These are phyloP conservation scores for Naganishia antarctica DNA, from an alignment of 768 basidiomycete species.

Conservation along the genomic window DNA sequence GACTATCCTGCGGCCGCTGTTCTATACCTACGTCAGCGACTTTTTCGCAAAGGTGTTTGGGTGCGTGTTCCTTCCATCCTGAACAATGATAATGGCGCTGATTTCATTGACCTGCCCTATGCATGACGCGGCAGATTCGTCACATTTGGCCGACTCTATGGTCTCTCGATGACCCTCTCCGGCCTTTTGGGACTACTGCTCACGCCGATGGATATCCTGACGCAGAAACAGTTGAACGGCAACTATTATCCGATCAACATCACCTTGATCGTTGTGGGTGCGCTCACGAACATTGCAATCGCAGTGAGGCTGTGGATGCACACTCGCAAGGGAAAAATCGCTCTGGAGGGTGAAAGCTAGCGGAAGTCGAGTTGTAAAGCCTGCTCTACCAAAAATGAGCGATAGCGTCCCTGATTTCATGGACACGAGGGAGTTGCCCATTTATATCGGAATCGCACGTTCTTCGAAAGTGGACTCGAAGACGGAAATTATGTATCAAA, in stretches of 20 bases:
- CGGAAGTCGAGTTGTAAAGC: too few species aligned
- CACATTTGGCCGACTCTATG: slow-evolving; percentile 51
- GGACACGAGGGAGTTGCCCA: too few species aligned
- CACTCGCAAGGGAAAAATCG: slow-evolving; percentile 24
- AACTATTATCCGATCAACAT: slow-evolving; percentile 46
- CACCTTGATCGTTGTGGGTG: slow-evolving; percentile 36
- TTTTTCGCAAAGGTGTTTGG: slow-evolving; percentile 38
- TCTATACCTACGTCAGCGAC: slow-evolving; percentile 48
- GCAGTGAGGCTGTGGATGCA: slow-evolving; percentile 26
- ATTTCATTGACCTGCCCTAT: slow-evolving; percentile 18
- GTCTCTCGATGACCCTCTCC: slow-evolving; percentile 48
- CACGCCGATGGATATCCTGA: slow-evolving; percentile 48
- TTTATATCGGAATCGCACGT: too few species aligned
- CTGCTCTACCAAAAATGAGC: too few species aligned
- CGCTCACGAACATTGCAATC: slow-evolving; percentile 29
- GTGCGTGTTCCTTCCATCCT: background rate
- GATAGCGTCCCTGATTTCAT: too few species aligned
- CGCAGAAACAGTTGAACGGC: slow-evolving; percentile 45
- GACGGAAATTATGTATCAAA: too few species aligned
- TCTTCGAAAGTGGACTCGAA: too few species aligned
- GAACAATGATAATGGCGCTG: background rate
- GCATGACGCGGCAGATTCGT: slow-evolving; percentile 40
- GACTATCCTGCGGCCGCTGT: slow-evolving; percentile 46
- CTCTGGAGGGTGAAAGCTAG: slow-evolving; percentile 14
- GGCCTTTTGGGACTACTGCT: slow-evolving; percentile 48